These are phyloP conservation scores for Calycina marina DNA, from an alignment of 2,329 filamentous ascomycete species.

Conservation along the genomic window DNA sequence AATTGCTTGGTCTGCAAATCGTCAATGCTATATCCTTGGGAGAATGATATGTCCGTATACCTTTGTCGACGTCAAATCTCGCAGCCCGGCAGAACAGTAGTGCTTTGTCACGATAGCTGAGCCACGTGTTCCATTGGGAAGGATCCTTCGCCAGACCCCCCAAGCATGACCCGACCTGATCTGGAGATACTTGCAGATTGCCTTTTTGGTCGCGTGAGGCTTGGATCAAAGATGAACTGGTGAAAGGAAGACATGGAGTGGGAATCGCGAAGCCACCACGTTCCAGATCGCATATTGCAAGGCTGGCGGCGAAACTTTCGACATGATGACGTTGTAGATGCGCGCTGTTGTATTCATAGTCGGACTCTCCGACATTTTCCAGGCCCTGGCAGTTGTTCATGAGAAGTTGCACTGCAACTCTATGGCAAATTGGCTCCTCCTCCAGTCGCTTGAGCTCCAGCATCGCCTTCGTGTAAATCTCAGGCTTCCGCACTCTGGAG, in stretches of 20 bases:
- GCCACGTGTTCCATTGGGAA: constrained; percentile 50
- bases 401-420: constrained; percentile 20
- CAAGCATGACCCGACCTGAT: constrained; percentile 34
- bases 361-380: constrained; percentile 16
- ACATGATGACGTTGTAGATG: constrained; percentile 29
- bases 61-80: constrained; percentile 41
- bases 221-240: constrained; percentile 18
- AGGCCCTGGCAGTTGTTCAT: constrained; percentile 22
- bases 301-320: constrained; percentile 43
- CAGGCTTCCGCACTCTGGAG: constrained; percentile 11
- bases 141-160: constrained; percentile 35
- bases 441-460: constrained; percentile 19
- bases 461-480: constrained; percentile 21
- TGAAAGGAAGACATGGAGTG: constrained; percentile 32
- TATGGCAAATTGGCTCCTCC: constrained; percentile 21
- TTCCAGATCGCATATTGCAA: constrained; percentile 48
- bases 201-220: constrained; percentile 24
- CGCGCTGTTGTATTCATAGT: constrained; percentile 16
- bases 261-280: constrained; percentile 36
- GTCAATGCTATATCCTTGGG: constrained; percentile 1
- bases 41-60: constrained; percentile 17
- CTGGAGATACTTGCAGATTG: constrained; percentile 15
- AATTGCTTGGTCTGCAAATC: constrained; percentile 18
- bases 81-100: constrained; percentile 47
- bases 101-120: constrained; percentile 45